Percentiles rank a stretch among this genome's conserved stretches.
Evolutionary conservation across 1,139 yeast species (phyloP).

Genomic region (Scheffersomyces illinoinensis): DNA sequence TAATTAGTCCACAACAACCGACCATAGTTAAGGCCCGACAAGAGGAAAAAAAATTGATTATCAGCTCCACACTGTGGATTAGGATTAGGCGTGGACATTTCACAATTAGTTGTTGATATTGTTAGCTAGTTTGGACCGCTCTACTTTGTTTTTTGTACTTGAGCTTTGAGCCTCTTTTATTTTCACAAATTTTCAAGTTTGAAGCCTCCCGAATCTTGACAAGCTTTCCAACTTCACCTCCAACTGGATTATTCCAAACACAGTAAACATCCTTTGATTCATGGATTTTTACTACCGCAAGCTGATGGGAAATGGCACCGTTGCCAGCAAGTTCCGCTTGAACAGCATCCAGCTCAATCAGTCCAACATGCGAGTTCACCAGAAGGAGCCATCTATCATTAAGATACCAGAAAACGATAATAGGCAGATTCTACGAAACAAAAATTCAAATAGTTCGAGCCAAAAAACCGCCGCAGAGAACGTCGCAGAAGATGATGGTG

Average conservation of each 20-base stretch:
- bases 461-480: not conserved
- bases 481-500: not conserved
- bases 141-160: not conserved
- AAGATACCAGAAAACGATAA: not conserved
- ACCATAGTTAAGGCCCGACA: not conserved
- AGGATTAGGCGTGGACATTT: not conserved
- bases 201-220: not conserved
- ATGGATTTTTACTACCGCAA: conserved; percentile 41
- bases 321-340: conserved; percentile 38
- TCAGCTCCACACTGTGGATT: not conserved
- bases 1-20: conserved; percentile 3
- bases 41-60: not conserved
- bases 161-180: not conserved
- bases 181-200: not conserved
- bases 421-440: not conserved
- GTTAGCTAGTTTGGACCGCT: not conserved
- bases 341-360: conserved; percentile 22
- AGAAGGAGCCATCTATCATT: not conserved
- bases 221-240: not conserved
- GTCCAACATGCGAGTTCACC: conserved; percentile 19
- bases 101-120: not conserved
- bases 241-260: too few relatives aligned
- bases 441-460: not conserved
- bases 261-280: not conserved
- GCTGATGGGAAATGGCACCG: conserved; percentile 42